Conservation (phyloP, 148 eudicot species). For the Arctostaphylos glauca region DNA sequence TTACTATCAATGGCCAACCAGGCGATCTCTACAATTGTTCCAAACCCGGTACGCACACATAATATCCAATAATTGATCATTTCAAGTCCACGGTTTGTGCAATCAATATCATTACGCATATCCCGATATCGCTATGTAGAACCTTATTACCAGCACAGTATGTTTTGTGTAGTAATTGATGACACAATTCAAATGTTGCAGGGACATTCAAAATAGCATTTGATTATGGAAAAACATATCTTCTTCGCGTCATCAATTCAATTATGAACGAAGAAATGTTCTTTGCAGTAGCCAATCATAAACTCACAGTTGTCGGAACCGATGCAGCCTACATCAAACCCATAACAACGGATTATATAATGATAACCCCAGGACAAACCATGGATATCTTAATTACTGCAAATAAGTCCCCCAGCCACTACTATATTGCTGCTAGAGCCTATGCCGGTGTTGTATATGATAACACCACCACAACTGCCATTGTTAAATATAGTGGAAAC, state of each 20-base stretch:
- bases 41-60: slow-evolving; percentile 16
- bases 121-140: too few relatives aligned
- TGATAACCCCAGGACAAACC: slow-evolving; percentile 35
- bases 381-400: slow-evolving; percentile 27
- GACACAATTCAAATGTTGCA: not conserved
- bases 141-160: too few relatives aligned
- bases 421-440: slow-evolving; percentile 30
- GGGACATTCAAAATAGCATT: slow-evolving; percentile 21
- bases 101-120: not conserved
- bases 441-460: slow-evolving; percentile 9
- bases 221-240: slow-evolving; percentile 29
- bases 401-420: slow-evolving; percentile 15
- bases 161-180: too few relatives aligned
- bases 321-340: slow-evolving; percentile 34
- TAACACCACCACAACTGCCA: slow-evolving; percentile 32
- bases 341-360: slow-evolving; percentile 19
- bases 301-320: slow-evolving; percentile 20
- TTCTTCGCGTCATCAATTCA: slow-evolving; percentile 28
- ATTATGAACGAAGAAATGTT: slow-evolving; percentile 31
- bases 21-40: slow-evolving; percentile 31
- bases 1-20: slow-evolving; percentile 37
- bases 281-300: slow-evolving; percentile 28
- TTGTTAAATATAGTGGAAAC: slow-evolving; percentile 15
- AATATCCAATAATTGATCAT: too few relatives aligned
- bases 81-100: too few relatives aligned